Base-by-base conservation (phyloP, 371 early-diverging fungal species). In the Apophysomyces variabilis region DNA sequence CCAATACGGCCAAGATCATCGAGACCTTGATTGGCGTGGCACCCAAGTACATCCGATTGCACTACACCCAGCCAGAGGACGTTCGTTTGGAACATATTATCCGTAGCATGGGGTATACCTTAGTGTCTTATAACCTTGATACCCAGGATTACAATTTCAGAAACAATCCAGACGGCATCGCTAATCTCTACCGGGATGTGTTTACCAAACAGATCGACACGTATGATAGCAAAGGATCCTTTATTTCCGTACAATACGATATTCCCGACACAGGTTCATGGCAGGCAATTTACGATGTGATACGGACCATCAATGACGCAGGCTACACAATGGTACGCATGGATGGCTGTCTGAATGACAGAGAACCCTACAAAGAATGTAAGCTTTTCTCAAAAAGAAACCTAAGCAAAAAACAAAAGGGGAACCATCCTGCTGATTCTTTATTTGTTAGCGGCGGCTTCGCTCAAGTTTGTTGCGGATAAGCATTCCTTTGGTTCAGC, bases 261-360 rank as follows among this genome's bases (percentile, higher is more conserved):
- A 77, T 84, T 38, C 84, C 84, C 14, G 69, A 73, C 21, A 82
- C 85, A 0, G 79, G 78, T 7, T 75, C 79, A 3, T 62, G 72
- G 3, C 58, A 69, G 0, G 79, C 71, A 1, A 61, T 85, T 12
- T 76, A 79, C 9, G 67, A 76, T 54, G 75, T 82, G 64, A 62
- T 85, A 62, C 82, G 82, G 47, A 69, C 78, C 7, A 82, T 85
- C 62, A 66, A 76, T 26, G 71, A 79, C 5, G 73, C 80, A 61
- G 81, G 79, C 14, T 85, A 85, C 60, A 80, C 79, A 65, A 80
- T 85, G 81, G 85, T 85, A n/a, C 77, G 85, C 18, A 43, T 85
- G 54, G 85, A 85, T 57, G 85, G 85, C 5, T 85, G 85, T 62
- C 63, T 77, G n/a, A 82, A 85, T 44, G 85, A 85, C 58, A 71